Evolutionary conservation across 192 early-diverging fungal genomes (phyloP), one percentile per base, ranked within the genome.

Genomic region (Dispira simplex): DNA sequence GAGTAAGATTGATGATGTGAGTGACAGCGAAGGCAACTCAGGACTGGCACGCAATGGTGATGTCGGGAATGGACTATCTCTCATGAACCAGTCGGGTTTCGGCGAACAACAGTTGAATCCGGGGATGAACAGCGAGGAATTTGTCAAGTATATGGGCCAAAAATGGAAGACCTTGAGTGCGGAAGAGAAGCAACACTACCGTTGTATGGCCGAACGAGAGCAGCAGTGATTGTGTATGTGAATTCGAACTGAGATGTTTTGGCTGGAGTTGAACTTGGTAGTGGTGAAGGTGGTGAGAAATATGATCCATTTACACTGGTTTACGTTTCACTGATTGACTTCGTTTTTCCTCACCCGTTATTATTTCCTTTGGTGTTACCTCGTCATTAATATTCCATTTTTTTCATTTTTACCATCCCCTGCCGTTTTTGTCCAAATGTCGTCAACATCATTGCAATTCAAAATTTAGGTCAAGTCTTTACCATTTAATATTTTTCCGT

Each of bases 141-240:
- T 56, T 56, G 23, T 56, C 25, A 21, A 28, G 16, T 25, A 23
- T 25, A 56, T 56, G 54, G 54, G 25, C 9, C 23, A 21, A 14
- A 56, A 56, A 56, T 56, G 54, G 54, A 14, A 56, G 21, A 14
- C 18, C 8, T 8, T 56, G 54, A 56, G 54, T 28, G 18, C 54
- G 11, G 13, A 21, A 27, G 54, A 56, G 18, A 56, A 56, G 21
- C 54, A 28, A 28, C 54, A 18, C 25, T 56, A 56, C 28, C 25
- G 14, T 25, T 14, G 18, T 21, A 56, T 56, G 54, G 16, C 54
- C 20, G 54, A 56, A 9, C 54, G 32, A 39, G 32, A 39, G 32
- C 32, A 39, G 6, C 32, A 39, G 32, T 39, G 32, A 39, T 39
- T 39, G 32, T 6, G 1, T 1, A 6, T 1, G 32, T 39, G 32